Conservation (phyloP, 371 early-diverging fungal genomes). For the Conidiobolus incongruus region DNA sequence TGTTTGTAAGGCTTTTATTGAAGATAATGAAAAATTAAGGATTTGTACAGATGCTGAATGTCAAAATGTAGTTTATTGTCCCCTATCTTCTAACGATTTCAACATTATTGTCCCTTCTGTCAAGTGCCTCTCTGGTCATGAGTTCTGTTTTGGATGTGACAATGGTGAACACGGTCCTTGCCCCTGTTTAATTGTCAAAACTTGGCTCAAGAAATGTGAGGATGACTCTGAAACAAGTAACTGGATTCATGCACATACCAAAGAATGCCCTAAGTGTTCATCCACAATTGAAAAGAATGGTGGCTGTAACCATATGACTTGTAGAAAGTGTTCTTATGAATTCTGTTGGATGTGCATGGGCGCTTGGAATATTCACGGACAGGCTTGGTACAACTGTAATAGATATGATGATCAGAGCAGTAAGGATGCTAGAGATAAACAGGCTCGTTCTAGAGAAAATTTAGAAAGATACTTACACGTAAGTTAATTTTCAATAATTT, state of each 20-base stretch:
- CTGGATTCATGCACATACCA: conserved; percentile 91
- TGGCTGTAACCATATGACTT: conserved; percentile 88
- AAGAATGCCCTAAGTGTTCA: conserved; percentile 85
- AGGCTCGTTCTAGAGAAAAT: conserved; percentile 65
- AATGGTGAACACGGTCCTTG: conserved; percentile 77
- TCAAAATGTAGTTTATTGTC: conserved; percentile 80
- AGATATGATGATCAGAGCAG: conserved; percentile 71
- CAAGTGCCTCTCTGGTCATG: conserved; percentile 46
- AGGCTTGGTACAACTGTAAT: conserved; percentile 86
- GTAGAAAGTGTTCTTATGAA: conserved; percentile 65
- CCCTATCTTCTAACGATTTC: conserved; percentile 39
- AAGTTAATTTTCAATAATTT: conserved; percentile 9
- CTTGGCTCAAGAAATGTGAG: conserved; percentile 85
- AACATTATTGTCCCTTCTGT: conserved; percentile 67
- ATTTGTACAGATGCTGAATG: conserved; percentile 96
- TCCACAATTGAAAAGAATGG: conserved; percentile 96
- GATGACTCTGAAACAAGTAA: conserved; percentile 96
- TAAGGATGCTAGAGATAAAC: conserved; percentile 52
- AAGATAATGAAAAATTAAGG: conserved; percentile 47
- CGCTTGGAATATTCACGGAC: conserved; percentile 86
- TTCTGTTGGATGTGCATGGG: conserved; percentile 81
- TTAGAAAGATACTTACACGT: conserved; percentile 89
- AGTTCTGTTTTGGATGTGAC: conserved; percentile 90
- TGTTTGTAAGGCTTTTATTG: conserved; percentile 48
- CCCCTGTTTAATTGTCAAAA: conserved; percentile 60